Conservation (phyloP, 164 flowering plant species). For the Chimonanthus salicifolius region DNA sequence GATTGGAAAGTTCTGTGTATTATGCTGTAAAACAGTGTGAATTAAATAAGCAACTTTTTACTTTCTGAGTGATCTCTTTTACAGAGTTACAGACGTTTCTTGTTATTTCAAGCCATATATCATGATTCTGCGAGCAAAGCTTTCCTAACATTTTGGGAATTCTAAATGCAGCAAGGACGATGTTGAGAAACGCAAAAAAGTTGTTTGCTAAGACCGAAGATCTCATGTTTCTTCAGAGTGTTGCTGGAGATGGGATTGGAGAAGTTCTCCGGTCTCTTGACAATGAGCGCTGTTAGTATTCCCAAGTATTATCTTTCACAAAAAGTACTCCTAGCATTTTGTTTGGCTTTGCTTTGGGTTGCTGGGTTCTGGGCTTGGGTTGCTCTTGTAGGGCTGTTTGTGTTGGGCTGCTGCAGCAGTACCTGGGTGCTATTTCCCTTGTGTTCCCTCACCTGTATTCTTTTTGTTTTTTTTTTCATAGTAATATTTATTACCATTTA, state of each 20-base stretch:
- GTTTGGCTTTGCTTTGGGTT: background rate
- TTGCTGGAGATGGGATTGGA: conserved; percentile 78
- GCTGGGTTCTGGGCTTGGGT: too few species aligned
- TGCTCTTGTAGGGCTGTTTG: too few species aligned
- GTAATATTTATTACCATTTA: too few species aligned
- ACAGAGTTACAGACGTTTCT: background rate
- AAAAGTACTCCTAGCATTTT: background rate
- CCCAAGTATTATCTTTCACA: background rate
- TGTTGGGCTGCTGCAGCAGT: too few species aligned
- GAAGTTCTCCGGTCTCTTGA: conserved; percentile 94
- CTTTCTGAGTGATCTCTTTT: background rate
- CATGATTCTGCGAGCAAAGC: background rate
- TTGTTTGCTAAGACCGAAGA: conserved; percentile 87
- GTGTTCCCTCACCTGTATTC: background rate
- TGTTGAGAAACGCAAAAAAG: conserved; percentile 55
- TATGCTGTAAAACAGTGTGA: background rate
- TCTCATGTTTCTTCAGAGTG: conserved; percentile 90
- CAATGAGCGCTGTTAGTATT: conserved; percentile 74
- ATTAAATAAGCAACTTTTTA: background rate
- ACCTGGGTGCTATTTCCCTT: too few species aligned
- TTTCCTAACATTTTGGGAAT: background rate
- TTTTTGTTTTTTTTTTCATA: too few species aligned
- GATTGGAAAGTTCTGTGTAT: background rate
- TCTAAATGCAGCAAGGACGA: conserved; percentile 64
- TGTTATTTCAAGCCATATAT: background rate